Base-by-base conservation (phyloP, 768 basidiomycete genomes). In the Daedaleopsis nitida region DNA sequence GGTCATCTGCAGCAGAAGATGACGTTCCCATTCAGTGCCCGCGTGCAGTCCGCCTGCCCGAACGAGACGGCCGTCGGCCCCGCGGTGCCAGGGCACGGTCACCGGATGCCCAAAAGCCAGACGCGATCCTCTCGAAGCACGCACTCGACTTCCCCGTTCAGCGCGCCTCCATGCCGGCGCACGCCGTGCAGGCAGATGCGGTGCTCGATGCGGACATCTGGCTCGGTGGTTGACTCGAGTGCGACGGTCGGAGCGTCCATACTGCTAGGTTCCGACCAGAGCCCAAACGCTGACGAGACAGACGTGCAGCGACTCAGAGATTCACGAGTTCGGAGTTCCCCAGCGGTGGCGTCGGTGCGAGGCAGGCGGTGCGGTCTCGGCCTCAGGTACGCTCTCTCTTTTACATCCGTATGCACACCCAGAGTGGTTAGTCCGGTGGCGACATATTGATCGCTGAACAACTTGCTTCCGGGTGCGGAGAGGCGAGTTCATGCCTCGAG, bases 1-100 rank as follows among this genome's bases (percentile, higher is more conserved):
- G 37, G 55, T 57, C 60, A 52, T 56, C 55, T 56, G 60, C 43
- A 21, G 35, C 44, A 27, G 39, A 19, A 11, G n/a, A 19, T 38
- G 35, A 49, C 48, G 47, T 38, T 11, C 39, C 39, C 21, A 49
- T 49, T 24, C 23, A 24, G 19, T 24, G 10, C 19, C 21, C 23
- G 1, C 23, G 21, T 24, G 45, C 55, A 45, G 44, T 17, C 21
- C 44, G 44, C 47, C 53, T 13, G 19, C 56, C 45, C 47, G 47
- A n/a, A n/a, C n/a, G 17, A 27, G 47, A 23, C 47, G 9, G 21
- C 13, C 47, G 19, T 49, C 47, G 47, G 47, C 19, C 24, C 47
- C 47, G 47, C 21, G 47, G 47, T 49, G 47, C 13, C 47, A 24
- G 19, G 21, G 13, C 39, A 32, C 27, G 11, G 39, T 42, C 39